These are phyloP conservation scores for Curvularia sp. DNA, from an alignment of 2,329 filamentous ascomycete species.

Conservation along the genomic window DNA sequence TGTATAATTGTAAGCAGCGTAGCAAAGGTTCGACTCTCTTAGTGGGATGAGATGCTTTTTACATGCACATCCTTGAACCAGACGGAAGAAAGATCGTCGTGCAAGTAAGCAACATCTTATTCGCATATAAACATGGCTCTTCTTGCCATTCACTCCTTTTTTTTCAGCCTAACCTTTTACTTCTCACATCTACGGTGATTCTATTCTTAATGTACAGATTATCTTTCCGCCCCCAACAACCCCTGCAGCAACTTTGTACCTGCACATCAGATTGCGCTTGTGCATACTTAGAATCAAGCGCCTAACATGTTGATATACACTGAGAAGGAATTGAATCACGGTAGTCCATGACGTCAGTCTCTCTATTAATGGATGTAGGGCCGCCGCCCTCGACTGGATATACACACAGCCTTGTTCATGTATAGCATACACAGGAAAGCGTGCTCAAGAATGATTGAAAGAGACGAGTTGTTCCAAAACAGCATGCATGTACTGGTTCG, in stretches of 20 bases:
- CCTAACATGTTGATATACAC: not conserved
- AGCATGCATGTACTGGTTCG: no score
- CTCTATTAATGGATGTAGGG: not conserved
- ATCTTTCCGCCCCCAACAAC: constrained; percentile 14
- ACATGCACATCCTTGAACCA: not conserved
- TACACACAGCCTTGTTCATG: not conserved
- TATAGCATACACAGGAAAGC: not conserved
- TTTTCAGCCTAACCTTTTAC: not conserved
- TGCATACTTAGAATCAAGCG: constrained; percentile 16
- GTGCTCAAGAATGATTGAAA: no score
- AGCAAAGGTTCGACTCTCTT: not conserved
- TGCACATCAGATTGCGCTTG: constrained; percentile 28
- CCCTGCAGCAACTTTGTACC: constrained; percentile 23
- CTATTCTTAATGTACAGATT: not conserved
- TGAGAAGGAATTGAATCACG: not conserved
- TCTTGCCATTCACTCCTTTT: not conserved
- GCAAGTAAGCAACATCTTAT: not conserved
- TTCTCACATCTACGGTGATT: not conserved
- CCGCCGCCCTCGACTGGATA: no score
- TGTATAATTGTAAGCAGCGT: not conserved
- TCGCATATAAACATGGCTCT: not conserved
- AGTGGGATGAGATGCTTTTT: not conserved
- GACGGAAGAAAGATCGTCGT: no score
- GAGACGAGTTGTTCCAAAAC: no score
- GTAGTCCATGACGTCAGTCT: not conserved